phyloP scores from a whole-genome alignment of 352 stramenopile genomes.

The Phytophthora hibernalis region DNA sequence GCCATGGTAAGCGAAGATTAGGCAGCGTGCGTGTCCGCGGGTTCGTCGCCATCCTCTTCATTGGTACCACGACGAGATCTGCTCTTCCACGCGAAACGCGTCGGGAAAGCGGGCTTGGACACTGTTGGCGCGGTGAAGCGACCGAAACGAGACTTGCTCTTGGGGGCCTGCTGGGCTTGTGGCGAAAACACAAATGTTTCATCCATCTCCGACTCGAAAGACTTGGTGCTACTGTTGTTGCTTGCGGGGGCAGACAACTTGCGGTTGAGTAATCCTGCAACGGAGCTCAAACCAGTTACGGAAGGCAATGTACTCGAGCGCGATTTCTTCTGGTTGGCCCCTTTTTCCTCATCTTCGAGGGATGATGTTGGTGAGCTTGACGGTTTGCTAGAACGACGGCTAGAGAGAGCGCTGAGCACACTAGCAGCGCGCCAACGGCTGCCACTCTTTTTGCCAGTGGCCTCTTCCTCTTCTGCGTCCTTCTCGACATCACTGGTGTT shows the following conservation, averaged over 20 bases:
- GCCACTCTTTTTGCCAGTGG: constrained; percentile 26
- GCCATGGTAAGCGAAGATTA: constrained; percentile 18
- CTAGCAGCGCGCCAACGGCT: constrained; percentile 52
- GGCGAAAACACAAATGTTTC: constrained; percentile 45
- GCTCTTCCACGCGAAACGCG: constrained; percentile 65
- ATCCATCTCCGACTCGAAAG: constrained; percentile 45
- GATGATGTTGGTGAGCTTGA: constrained; percentile 38
- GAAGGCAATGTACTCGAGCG: constrained; percentile 32
- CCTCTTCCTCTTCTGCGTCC: constrained; percentile 23
- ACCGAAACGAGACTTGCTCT: constrained; percentile 56
- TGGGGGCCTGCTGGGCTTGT: constrained; percentile 37
- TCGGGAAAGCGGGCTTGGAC: constrained; percentile 47
- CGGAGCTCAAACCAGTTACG: constrained; percentile 36
- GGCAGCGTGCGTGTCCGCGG: constrained; percentile 19
- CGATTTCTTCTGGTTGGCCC: constrained; percentile 33
- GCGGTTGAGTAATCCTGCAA: constrained; percentile 38
- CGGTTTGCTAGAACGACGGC: constrained; percentile 46
- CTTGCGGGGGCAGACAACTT: constrained; percentile 38
- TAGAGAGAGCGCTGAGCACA: constrained; percentile 56
- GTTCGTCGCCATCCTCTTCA: constrained; percentile 21
- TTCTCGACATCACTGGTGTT: constrained; percentile 27
- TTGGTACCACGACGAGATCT: constrained; percentile 29
- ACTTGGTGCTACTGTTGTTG: constrained; percentile 33
- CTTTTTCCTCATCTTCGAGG: constrained; percentile 37
- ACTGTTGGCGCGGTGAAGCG: constrained; percentile 46